phyloP scores from a whole-genome alignment of 2,329 filamentous ascomycete genomes.

The Nemania sp. region DNA sequence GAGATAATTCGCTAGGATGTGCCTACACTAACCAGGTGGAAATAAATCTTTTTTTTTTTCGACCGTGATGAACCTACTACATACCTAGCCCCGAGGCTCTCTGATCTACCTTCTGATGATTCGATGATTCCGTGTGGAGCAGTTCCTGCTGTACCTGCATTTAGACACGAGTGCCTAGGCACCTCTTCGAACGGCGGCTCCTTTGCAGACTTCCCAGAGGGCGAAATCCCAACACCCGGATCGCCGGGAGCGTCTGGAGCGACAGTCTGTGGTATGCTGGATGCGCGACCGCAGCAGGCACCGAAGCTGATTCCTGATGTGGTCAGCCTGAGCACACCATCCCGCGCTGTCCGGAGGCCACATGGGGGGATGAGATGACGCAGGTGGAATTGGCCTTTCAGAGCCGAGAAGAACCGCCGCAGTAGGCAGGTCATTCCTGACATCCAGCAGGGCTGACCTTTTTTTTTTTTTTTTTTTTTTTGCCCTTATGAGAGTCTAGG shows the following conservation, averaged over 20 bases:
- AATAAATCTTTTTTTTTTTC: too few relatives aligned
- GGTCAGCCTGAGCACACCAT: conserved; percentile 15
- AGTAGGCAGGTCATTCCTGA: neutral
- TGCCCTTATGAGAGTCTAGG: neutral
- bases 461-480: neutral
- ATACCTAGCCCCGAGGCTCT: too few relatives aligned
- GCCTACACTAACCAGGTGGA: neutral
- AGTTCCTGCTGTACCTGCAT: conserved; percentile 28
- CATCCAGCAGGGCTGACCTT: neutral
- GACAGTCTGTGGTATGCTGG: conserved; percentile 5
- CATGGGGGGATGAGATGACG: neutral
- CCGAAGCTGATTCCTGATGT: conserved; percentile 10
- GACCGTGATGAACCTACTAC: too few relatives aligned
- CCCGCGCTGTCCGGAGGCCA: too few relatives aligned
- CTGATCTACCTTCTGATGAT: neutral
- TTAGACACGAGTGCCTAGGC: neutral
- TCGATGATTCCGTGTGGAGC: conserved; percentile 10
- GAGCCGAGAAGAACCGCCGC: neutral
- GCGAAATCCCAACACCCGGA: conserved; percentile 12
- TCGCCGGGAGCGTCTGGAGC: conserved; percentile 10
- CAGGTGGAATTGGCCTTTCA: neutral
- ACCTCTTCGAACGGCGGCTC: conserved; percentile 12
- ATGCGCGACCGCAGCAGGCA: conserved; percentile 23
- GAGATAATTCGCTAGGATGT: neutral
- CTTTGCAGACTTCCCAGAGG: conserved; percentile 11